Evolutionary conservation across 2,329 filamentous ascomycete genomes (phyloP).

Genomic region (Diaporthe velutina): DNA sequence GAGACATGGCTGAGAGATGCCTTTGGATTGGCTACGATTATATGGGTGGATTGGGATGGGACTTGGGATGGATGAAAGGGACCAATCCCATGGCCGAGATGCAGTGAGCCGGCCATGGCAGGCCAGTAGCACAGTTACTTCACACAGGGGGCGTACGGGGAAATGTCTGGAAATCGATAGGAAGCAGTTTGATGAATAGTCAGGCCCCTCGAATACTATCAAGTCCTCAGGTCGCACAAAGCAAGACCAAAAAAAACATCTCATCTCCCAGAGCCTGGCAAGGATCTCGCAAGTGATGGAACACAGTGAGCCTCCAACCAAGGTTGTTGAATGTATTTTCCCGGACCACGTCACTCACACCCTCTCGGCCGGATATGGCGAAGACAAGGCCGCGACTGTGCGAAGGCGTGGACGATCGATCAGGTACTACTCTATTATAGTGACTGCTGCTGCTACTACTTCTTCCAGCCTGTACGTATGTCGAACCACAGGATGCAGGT

Average conservation of each 20-base stretch:
- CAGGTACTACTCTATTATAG: neutral
- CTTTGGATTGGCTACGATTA: slow-evolving; percentile 26
- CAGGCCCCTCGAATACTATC: slow-evolving; percentile 28
- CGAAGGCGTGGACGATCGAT: neutral
- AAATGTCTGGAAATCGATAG: slow-evolving; percentile 19
- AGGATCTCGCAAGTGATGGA: slow-evolving; percentile 12
- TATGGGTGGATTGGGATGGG: slow-evolving; percentile 6
- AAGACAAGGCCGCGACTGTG: slow-evolving; percentile 23
- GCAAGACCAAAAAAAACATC: neutral
- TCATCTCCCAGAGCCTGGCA: neutral
- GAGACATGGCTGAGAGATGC: slow-evolving; percentile 25
- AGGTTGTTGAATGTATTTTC: slow-evolving; percentile 14
- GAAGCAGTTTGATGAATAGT: slow-evolving; percentile 29
- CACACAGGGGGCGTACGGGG: neutral
- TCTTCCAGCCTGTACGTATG: neutral
- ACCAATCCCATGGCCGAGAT: slow-evolving; percentile 9
- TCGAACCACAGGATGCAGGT: slow-evolving; percentile 37
- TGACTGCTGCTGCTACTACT: neutral
- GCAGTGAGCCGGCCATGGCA: slow-evolving; percentile 26
- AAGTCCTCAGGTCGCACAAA: slow-evolving; percentile 21
- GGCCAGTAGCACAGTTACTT: slow-evolving; percentile 10
- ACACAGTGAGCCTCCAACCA: slow-evolving; percentile 4
- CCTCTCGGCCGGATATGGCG: slow-evolving; percentile 6
- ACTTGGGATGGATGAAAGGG: neutral
- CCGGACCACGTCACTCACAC: slow-evolving; percentile 36